Base-by-base conservation (phyloP, 2,329 filamentous ascomycete species). In the Apiospora kogelbergensis region DNA sequence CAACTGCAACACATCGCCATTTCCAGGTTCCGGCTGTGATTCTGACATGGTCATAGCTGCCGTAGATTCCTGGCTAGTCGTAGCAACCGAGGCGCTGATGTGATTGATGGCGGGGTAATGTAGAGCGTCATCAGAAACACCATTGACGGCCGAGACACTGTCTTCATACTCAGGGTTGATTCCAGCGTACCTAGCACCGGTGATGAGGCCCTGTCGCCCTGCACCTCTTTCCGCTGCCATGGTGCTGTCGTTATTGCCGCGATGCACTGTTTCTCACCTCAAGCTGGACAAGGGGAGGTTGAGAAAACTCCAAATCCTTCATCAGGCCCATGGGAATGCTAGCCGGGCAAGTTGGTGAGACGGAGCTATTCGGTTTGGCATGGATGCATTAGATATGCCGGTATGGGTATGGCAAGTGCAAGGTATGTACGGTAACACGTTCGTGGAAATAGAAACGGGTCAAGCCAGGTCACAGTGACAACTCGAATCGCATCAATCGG, bases 1-100 rank as follows among this genome's bases (percentile, higher is more conserved):
- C 0, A 97, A 85, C 24, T 80, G 77, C 40, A 89, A 77, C 9
- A 60, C 30, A 37, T 37, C 30, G 20, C 17, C 30, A 60, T 37
- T 37, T 11, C 30, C 53, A 33, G 30, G 2, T 13, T 5, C 37
- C 3, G 26, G 6, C 30, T 37, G 17, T 2, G 30, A 10, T 4
- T 6, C 30, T n/a, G 15, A 37, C 6, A n/a, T n/a, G 30, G 9
- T 30, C 3, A 20, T 30, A n/a, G 17, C 9, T 10, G 30, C 9
- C 6, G 53, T 11, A 10, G 30, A 3, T n/a, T 60, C 30, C 17
- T 37, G 53, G 30, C 10, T 60, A 10, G 30, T 30, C 10, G 20
- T 17, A 30, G 11, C 10, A 20, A 9, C 10, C 20, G 6, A 30
- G 26, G 30, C 2, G 53, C 30, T 37, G 9, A 10, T n/a, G 17